These are phyloP conservation scores for Pulveroboletus sp. DNA, from an alignment of 768 basidiomycete genomes.

Conservation along the genomic window DNA sequence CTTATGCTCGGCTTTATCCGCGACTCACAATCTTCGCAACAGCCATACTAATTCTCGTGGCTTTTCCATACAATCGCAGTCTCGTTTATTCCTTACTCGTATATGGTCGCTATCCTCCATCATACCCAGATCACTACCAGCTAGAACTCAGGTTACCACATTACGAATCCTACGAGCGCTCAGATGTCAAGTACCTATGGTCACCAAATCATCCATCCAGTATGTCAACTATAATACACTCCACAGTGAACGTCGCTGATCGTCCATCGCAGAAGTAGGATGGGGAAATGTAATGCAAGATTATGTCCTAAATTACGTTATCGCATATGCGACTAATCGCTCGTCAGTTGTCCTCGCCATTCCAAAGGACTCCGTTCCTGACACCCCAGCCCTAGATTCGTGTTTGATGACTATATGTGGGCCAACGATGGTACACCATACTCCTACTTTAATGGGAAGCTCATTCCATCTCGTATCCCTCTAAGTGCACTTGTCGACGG, in stretches of 20 bases:
- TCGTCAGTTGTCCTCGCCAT: background rate
- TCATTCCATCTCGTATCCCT: slow-evolving; percentile 1
- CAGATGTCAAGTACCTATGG: background rate
- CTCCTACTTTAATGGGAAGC: background rate
- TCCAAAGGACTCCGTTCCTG: background rate
- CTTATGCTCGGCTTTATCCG: background rate
- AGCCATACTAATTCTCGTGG: background rate
- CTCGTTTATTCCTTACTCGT: background rate
- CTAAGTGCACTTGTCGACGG: background rate
- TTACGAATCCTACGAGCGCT: background rate
- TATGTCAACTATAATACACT: background rate
- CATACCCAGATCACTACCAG: background rate
- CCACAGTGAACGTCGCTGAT: background rate
- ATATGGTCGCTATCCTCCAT: background rate
- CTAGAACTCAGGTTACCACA: background rate
- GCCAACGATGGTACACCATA: background rate
- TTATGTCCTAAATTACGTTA: background rate
- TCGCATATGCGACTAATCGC: slow-evolving; percentile 1
- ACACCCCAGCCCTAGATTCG: background rate
- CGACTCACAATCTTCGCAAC: background rate
- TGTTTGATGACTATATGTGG: background rate
- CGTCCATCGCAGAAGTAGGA: background rate
- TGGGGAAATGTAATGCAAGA: slow-evolving; percentile 1
- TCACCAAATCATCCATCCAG: background rate
- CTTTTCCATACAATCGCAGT: background rate